Evolutionary conservation across 1,284 basidiomycete genomes (phyloP).

Genomic region (Cutaneotrichosporon arboriforme): DNA sequence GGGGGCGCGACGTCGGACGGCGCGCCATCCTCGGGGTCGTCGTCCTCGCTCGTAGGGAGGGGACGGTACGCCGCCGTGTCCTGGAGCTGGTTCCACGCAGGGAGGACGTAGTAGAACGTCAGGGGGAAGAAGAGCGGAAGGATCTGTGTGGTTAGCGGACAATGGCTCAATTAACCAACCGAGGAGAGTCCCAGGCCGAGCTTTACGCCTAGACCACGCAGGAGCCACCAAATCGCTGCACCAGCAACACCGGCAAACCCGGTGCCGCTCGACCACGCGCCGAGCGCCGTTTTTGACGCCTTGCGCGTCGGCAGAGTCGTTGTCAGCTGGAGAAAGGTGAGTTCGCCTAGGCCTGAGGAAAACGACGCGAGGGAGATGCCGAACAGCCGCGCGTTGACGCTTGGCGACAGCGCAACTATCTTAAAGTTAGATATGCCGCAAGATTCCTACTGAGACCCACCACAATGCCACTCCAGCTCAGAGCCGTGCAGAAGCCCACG

Average conservation of each 20-base stretch:
- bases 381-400: slow-evolving; percentile 64
- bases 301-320: slow-evolving; percentile 56
- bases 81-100: slow-evolving; percentile 39
- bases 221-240: slow-evolving; percentile 90
- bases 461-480: slow-evolving; percentile 75
- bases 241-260: slow-evolving; percentile 91
- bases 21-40: slow-evolving; percentile 4
- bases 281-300: slow-evolving; percentile 50
- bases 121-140: slow-evolving; percentile 70
- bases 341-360: slow-evolving; percentile 84
- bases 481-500: slow-evolving; percentile 65
- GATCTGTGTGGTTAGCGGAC: slow-evolving; percentile 51
- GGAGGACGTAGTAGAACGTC: slow-evolving; percentile 69
- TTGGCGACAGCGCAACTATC: slow-evolving; percentile 74
- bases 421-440: slow-evolving; percentile 36
- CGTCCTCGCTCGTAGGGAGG: slow-evolving; percentile 27
- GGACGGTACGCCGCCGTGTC: slow-evolving; percentile 21
- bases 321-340: slow-evolving; percentile 90
- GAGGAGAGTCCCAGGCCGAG: slow-evolving; percentile 71
- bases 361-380: slow-evolving; percentile 89
- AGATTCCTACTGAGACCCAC: slow-evolving; percentile 48
- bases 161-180: slow-evolving; percentile 16
- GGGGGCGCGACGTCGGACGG: not conserved
- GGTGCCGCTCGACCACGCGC: slow-evolving; percentile 81
- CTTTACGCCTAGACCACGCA: slow-evolving; percentile 77